Base-by-base conservation (phyloP, 164 flowering plant species). In the Vitis riparia region DNA sequence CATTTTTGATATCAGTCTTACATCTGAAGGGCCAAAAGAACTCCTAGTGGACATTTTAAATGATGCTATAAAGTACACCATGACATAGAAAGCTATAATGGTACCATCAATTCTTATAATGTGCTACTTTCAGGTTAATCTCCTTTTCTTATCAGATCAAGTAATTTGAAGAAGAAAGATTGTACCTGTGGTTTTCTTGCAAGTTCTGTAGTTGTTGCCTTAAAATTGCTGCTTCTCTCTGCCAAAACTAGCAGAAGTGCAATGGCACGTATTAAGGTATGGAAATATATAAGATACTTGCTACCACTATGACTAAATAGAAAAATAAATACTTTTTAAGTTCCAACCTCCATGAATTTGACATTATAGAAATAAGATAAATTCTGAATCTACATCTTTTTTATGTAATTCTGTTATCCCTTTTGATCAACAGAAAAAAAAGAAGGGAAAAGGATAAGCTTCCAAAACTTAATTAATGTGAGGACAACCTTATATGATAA, bases 121-220 rank as follows among this genome's bases (percentile, higher is more conserved):
- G 15, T 53, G 56, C 56, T 23, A 29, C 62, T 59, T 59, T 27
- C 12, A 59, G 30, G 15, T 59, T 9, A 63, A 17, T 15, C 23
- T 17, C 60, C 15, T 15, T 57, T 57, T 9, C 27, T 57, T 57
- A 57, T 16, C 11, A 3, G 10, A 51, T 27, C 16, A 51, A 55
- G 16, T 15, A 23, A 37, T 3, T 1, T 23, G 8, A 47, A 37
- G 17, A 47, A 47, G 37, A 57, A 53, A 49, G 52, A 73, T 52
- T 11, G 30, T 81, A 85, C 88, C 86, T 50, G 37, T 82, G 75
- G 51, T 60, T 77, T 68, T 85, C 86, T 64, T 82, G 83, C 77
- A 85, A 68, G 69, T 53, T 69, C 48, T 82, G 76, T 11, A 85
- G 68, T 64, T 85, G 81, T 37, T 78, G 81, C 79, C 79, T 78